A percentile compares a stretch with the other conserved stretches of the same genome.
These are phyloP conservation scores for Glycine soja DNA, from an alignment of 306 rosid genomes.

Conservation along the genomic window DNA sequence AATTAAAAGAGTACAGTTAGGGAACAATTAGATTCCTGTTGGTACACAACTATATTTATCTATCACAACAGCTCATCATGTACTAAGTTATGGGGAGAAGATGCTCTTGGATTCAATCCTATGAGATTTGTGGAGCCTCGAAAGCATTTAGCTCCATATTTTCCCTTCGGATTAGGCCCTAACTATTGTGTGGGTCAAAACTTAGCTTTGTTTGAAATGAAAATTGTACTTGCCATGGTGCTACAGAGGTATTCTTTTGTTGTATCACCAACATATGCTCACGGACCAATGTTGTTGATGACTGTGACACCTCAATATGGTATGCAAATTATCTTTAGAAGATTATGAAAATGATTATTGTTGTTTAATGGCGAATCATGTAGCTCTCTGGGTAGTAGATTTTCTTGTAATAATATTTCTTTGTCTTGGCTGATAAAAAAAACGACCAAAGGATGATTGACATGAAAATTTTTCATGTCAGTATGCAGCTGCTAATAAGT, in stretches of 20 bases:
- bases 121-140: constrained; percentile 58
- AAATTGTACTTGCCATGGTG: constrained; percentile 58
- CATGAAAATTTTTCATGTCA: too few species aligned
- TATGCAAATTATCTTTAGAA: constrained; percentile 54
- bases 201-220: constrained; percentile 59
- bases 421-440: too few species aligned
- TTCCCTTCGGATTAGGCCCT: constrained; percentile 65
- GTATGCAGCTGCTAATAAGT: too few species aligned
- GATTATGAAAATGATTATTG: constrained; percentile 42
- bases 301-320: constrained; percentile 64
- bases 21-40: constrained; percentile 56
- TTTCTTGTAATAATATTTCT: too few species aligned
- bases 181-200: constrained; percentile 61
- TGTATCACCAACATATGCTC: constrained; percentile 65
- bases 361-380: not conserved
- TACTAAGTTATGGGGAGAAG: constrained; percentile 61
- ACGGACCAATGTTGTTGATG: constrained; percentile 52
- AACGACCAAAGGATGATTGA: too few species aligned
- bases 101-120: constrained; percentile 65
- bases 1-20: constrained; percentile 47
- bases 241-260: constrained; percentile 50
- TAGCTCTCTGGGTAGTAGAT: too few species aligned
- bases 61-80: constrained; percentile 54
- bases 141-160: constrained; percentile 52
- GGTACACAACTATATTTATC: constrained; percentile 47